These are phyloP conservation scores for Colletotrichum orchidophilum DNA, from an alignment of 2,329 filamentous ascomycete genomes.

Conservation along the genomic window DNA sequence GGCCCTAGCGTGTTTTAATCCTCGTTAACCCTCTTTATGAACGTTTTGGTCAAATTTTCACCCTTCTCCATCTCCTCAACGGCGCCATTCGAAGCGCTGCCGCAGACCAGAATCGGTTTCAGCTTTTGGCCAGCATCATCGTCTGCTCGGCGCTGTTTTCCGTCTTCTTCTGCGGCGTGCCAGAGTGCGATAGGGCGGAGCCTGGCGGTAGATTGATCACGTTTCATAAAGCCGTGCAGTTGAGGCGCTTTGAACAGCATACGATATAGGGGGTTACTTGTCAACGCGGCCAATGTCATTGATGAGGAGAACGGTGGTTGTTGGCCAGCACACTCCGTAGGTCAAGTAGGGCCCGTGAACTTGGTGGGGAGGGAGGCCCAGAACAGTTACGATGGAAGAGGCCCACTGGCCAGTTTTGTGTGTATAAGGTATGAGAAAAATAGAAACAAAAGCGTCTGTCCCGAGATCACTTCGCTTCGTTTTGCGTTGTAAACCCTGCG, in stretches of 20 bases:
- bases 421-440: too few relatives aligned
- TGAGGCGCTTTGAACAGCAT: conserved; percentile 35
- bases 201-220: conserved; percentile 40
- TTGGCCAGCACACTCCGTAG: not conserved
- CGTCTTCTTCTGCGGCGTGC: conserved; percentile 34
- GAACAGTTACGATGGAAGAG: not conserved
- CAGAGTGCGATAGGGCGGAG: conserved; percentile 38
- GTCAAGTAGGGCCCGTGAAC: not conserved
- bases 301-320: conserved; percentile 19
- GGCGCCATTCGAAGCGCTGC: conserved; percentile 32
- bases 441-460: too few relatives aligned
- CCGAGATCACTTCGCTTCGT: too few relatives aligned
- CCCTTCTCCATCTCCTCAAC: conserved; percentile 34
- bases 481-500: too few relatives aligned
- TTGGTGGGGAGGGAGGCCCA: too few relatives aligned
- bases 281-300: not conserved
- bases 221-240: conserved; percentile 33
- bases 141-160: conserved; percentile 33
- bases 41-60: conserved; percentile 37
- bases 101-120: conserved; percentile 34
- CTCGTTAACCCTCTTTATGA: conserved; percentile 34
- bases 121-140: conserved; percentile 34
- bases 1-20: conserved; percentile 28
- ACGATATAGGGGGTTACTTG: conserved; percentile 12
- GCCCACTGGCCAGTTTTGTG: too few relatives aligned